Evolutionary conservation across 176 grass and related monocot species (phyloP).

Genomic region (Calamus simplicifolius): DNA sequence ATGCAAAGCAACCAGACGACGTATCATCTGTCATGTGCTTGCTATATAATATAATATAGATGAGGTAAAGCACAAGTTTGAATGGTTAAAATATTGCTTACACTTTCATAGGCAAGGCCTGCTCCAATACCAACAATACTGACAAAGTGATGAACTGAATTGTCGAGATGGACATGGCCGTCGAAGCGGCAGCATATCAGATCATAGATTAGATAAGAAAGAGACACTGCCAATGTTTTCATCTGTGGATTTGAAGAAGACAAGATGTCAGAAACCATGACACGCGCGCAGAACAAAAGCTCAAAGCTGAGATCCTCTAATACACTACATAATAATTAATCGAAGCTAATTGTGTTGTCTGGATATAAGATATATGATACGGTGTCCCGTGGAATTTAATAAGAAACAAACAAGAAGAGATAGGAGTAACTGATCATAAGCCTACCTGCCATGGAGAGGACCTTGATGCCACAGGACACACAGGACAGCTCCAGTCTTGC

Average conservation of each 20-base stretch:
- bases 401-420: neutral
- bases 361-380: no score
- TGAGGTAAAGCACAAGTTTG: no score
- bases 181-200: constrained; percentile 43
- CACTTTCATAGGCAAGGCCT: constrained; percentile 53
- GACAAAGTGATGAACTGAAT: constrained; percentile 49
- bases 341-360: no score
- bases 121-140: constrained; percentile 58
- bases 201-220: constrained; percentile 66
- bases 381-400: no score
- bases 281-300: no score
- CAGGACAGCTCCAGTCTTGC: constrained; percentile 35
- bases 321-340: no score
- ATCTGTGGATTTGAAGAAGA: constrained; percentile 22
- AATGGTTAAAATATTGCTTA: neutral
- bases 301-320: no score
- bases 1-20: neutral
- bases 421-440: neutral
- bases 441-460: constrained; percentile 47
- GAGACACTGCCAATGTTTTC: constrained; percentile 42
- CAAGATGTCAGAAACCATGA: neutral
- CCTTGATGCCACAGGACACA: constrained; percentile 38
- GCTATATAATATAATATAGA: no score
- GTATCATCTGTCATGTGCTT: no score
- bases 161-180: constrained; percentile 38